These are phyloP conservation scores for Verruconis gallopava DNA, from an alignment of 2,329 filamentous ascomycete species.

Conservation along the genomic window DNA sequence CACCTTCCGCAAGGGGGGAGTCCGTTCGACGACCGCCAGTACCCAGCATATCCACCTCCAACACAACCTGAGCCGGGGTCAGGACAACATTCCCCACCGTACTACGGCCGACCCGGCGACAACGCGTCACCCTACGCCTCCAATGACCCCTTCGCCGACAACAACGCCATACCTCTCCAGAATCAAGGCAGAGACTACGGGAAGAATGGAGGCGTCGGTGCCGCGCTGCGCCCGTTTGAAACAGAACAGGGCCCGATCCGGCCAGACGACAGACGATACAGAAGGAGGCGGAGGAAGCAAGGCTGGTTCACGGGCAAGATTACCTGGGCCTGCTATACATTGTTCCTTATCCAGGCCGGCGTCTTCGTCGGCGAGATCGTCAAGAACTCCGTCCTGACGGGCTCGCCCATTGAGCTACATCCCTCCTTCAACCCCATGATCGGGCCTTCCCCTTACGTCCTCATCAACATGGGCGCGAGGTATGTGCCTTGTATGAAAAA, in stretches of 20 bases:
- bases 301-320: slow-evolving; percentile 45
- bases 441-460: slow-evolving; percentile 74
- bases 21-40: slow-evolving; percentile 55
- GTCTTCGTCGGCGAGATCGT: slow-evolving; percentile 86
- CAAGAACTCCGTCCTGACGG: slow-evolving; percentile 66
- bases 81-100: slow-evolving; percentile 32
- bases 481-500: slow-evolving; percentile 94
- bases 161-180: slow-evolving; percentile 35
- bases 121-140: slow-evolving; percentile 23
- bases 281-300: slow-evolving; percentile 27
- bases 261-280: slow-evolving; percentile 15
- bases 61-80: slow-evolving; percentile 36
- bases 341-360: slow-evolving; percentile 62
- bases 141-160: slow-evolving; percentile 34
- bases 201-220: slow-evolving; percentile 13
- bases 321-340: slow-evolving; percentile 71
- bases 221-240: slow-evolving; percentile 19
- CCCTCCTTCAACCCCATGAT: slow-evolving; percentile 96
- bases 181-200: slow-evolving; percentile 23
- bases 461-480: slow-evolving; percentile 94
- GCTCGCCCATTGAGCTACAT: slow-evolving; percentile 62
- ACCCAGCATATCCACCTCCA: slow-evolving; percentile 36
- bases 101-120: slow-evolving; percentile 19
- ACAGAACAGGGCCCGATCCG: slow-evolving; percentile 23
- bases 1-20: slow-evolving; percentile 20